Evolutionary conservation across 768 basidiomycete species (phyloP).

Genomic region (Wakefieldia striispora): DNA sequence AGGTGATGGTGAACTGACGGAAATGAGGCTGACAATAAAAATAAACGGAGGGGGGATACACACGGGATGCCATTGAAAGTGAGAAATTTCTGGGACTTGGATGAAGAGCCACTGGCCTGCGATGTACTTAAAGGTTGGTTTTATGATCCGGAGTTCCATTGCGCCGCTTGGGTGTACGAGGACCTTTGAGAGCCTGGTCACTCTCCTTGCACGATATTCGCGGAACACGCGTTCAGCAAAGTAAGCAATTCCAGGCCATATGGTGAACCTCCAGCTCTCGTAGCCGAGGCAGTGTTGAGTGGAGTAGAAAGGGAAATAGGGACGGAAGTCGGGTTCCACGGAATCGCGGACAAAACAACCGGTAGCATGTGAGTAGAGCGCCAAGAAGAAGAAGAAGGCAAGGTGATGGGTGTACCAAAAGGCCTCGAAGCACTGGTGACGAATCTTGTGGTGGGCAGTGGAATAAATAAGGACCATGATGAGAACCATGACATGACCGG

Average conservation of each 20-base stretch:
- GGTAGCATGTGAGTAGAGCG: conserved; percentile 84
- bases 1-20: conserved; percentile 88
- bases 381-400: conserved; percentile 92
- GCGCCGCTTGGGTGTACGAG: conserved; percentile 88
- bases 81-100: conserved; percentile 82
- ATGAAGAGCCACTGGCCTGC: conserved; percentile 92
- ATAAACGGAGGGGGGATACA: conserved; percentile 32
- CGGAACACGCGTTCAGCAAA: conserved; percentile 84
- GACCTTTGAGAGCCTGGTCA: conserved; percentile 81
- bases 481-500: conserved; percentile 93
- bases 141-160: conserved; percentile 91
- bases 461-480: conserved; percentile 93
- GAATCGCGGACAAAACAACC: conserved; percentile 94
- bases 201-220: conserved; percentile 74
- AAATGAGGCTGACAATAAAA: neutral
- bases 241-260: conserved; percentile 91
- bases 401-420: conserved; percentile 98
- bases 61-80: conserved; percentile 94
- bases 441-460: conserved; percentile 86
- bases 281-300: conserved; percentile 90
- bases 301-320: conserved; percentile 83
- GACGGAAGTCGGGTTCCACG: conserved; percentile 64
- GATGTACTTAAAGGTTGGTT: conserved; percentile 89
- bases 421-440: conserved; percentile 86
- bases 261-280: conserved; percentile 84